Base-by-base conservation (phyloP, 2,329 filamentous ascomycete genomes). In the Xylaria multiplex region DNA sequence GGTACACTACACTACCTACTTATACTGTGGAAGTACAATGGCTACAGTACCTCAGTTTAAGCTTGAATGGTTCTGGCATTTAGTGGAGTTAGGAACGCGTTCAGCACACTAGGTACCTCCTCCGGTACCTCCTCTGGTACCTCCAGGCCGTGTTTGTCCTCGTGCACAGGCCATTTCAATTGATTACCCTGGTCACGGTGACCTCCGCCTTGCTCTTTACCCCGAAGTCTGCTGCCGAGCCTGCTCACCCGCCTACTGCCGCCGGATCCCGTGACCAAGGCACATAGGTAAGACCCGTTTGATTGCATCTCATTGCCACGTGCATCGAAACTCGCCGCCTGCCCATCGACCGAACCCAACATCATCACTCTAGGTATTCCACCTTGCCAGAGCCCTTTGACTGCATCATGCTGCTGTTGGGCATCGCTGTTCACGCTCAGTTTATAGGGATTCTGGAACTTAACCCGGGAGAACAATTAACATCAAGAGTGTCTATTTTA, bases 401-500 rank as follows among this genome's bases (percentile, higher is more conserved):
- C 45, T 58, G 22, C 66, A 69, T 43, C 45, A 70, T 70, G 68
- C 66, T 69, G 68, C 63, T 61, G 27, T 40, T 48, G 35, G 52
- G 30, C 49, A 48, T 66, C 32, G 32, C 59, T 42, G 27, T 16
- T 62, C 40, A 42, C 49, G 43, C 59, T 48, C 40, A 64, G 46
- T 30, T 55, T 46, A 35, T 40, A 40, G 37, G 9, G 4, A 40
- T 55, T 55, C 40, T 53, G 27, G 59, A 24, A 42, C 56, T 67
- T 40, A 52, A 48, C 43, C 55, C 32, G 46, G 45, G 42, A 50
- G 35, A 46, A 61, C 14, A 45, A 9, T 48, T 30, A 32, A 32
- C 45, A 24, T 24, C 24, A 14, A 55, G 42, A 63, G 64, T 57
- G 53, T 66, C 61, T 49, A 65, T 58, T 59, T 70, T 62, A 19